Evolutionary conservation across 164 flowering plant species (phyloP).

Genomic region (Vitis vinifera): DNA sequence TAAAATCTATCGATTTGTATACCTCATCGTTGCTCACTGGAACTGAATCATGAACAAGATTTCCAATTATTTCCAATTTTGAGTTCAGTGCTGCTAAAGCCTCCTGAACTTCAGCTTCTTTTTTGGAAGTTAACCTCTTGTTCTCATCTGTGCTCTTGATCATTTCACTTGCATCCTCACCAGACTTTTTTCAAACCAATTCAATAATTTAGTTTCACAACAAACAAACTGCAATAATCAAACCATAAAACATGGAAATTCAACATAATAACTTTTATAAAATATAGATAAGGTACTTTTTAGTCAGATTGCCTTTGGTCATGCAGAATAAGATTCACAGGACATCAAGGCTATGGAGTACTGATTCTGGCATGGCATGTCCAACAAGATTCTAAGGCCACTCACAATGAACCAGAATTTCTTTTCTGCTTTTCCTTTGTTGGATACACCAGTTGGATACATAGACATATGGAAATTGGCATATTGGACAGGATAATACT

Average conservation of each 20-base stretch:
- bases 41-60: constrained; percentile 95
- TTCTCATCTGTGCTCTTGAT: constrained; percentile 63
- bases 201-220: background rate
- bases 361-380: too few relatives aligned
- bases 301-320: too few relatives aligned
- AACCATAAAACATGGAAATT: background rate
- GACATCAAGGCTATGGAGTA: too few relatives aligned
- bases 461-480: too few relatives aligned
- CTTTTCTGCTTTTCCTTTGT: too few relatives aligned
- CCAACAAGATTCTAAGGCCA: too few relatives aligned
- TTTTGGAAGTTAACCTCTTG: constrained; percentile 53
- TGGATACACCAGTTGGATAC: too few relatives aligned
- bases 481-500: too few relatives aligned
- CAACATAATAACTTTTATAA: too few relatives aligned
- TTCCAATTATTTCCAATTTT: constrained; percentile 64
- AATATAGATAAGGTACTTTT: too few relatives aligned
- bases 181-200: constrained; percentile 33
- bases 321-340: too few relatives aligned
- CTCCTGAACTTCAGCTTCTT: constrained; percentile 74
- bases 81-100: constrained; percentile 45
- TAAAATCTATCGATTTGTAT: background rate
- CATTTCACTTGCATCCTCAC: constrained; percentile 63
- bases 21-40: constrained; percentile 85
- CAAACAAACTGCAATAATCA: background rate
- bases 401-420: too few relatives aligned